Evolutionary conservation across 306 rosid species (phyloP), one percentile per base, ranked within the genome.

Genomic region (Trifolium pratense): DNA sequence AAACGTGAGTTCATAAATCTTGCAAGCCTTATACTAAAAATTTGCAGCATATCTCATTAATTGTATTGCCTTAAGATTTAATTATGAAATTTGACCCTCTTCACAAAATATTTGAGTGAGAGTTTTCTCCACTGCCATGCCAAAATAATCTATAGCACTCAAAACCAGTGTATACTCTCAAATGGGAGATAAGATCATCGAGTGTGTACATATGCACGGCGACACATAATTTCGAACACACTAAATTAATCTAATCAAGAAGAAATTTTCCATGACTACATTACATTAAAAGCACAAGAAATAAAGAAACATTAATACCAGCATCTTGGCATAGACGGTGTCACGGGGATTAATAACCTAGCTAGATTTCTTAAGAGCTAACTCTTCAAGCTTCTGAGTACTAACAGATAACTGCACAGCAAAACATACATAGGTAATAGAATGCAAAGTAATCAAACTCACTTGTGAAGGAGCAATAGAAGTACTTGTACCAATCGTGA

Each of bases 391-490:
- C 3, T 25, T 25, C 29, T 25, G 29, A 25, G 29, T 25, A 25
- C 29, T 25, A 25, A 25, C 29, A 25, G 29, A 25, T 25, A 25
- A 25, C 29, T 25, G 3, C 29, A 25, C 29, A 25, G 3, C 29
- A 25, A 25, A 25, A 25, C 29, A 25, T 37, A 49, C 11, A 76
- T 2, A 15, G 23, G 31, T 25, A 55, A 46, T 36, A 39, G 16
- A 66, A 58, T 26, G 13, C 34, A 36, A 56, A 51, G 61, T 11
- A n/a, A n/a, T n/a, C n/a, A n/a, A n/a, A 70, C 83, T 74, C 64
- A 82, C 86, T 64, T 82, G 78, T 42, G 78, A 21, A 67, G 37
- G 29, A 25, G 29, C 29, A 25, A 25, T 25, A 25, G 29, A 25
- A 2, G 29, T 25, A 23, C 25, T 21, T 21, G 25, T 31, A 76